Evolutionary conservation across 176 grass and related monocot species (phyloP), one percentile per base, ranked within the genome.

Genomic region (Oryza meridionalis): DNA sequence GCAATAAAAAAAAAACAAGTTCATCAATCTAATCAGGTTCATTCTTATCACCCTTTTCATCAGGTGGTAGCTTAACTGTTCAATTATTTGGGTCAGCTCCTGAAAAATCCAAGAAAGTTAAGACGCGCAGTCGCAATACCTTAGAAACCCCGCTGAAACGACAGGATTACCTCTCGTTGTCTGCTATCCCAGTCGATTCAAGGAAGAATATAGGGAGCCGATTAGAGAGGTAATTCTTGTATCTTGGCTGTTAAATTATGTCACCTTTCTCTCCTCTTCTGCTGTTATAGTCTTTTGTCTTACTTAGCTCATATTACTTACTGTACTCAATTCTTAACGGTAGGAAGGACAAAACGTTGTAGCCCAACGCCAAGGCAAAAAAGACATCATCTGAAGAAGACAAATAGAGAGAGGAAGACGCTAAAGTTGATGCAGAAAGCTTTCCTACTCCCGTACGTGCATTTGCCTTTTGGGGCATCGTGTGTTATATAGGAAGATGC

Each of bases 41-140:
- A 64, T 8, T 78, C 42, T 78, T 83, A 43, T 9, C 1, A 19
- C 59, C n/a, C 63, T 38, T 82, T 72, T 79, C 43, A 40, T 80
- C 63, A 95, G 95, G 90, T 95, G 87, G 96, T 46, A 95, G 89
- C 90, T 88, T 98, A 75, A 85, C 89, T 14, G 89, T 93, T 42
- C 96, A 98, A 76, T 74, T 98, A 69, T 90, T 98, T 25, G 89
- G 91, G 33, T 89, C 89, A 75, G 77, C 75, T 67, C 80, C 85
- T 78, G 85, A 85, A 73, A 84, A 91, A 32, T 85, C 82, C 13
- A 88, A 88, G 76, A 88, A 84, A 67, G 58, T 73, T 42, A 29
- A 90, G 33, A n/a, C 24, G 3, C 66, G 2, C 67, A 76, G 26
- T 38, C 31, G 31, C 21, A 76, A 77, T 46, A 35, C 61, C 80